Evolutionary conservation across 1,284 basidiomycete genomes (phyloP).

Genomic region (Porogramme epimiltina): DNA sequence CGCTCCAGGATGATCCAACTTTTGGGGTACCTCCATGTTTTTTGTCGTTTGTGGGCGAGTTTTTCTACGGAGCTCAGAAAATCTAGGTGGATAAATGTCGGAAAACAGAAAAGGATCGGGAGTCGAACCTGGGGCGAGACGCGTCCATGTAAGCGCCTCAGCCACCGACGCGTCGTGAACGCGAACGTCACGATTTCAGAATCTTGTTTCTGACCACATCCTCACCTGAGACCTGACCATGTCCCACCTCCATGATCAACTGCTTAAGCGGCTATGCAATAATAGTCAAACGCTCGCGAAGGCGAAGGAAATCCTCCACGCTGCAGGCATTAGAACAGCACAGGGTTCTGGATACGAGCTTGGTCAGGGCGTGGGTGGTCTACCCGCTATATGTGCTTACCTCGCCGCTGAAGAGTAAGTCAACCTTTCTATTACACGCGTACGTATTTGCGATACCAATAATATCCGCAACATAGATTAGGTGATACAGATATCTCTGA

Average conservation of each 20-base stretch:
- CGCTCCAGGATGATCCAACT: no score
- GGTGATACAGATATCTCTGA: slow-evolving; percentile 35
- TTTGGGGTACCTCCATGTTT: no score
- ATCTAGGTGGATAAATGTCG: no score
- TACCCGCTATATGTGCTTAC: slow-evolving; percentile 40
- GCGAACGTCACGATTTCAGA: no score
- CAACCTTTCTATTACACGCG: background rate
- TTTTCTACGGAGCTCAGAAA: no score
- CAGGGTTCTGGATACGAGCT: slow-evolving; percentile 38
- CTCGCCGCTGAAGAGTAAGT: slow-evolving; percentile 37
- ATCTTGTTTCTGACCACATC: no score
- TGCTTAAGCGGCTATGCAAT: slow-evolving; percentile 19
- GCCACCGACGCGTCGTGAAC: slow-evolving; percentile 14
- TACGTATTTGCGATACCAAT: background rate
- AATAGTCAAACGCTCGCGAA: slow-evolving; percentile 26
- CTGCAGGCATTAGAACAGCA: slow-evolving; percentile 32
- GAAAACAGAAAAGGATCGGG: no score
- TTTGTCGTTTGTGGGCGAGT: no score
- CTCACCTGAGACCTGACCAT: no score
- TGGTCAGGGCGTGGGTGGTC: slow-evolving; percentile 28
- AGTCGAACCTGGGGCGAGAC: no score
- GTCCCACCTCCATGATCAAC: slow-evolving; percentile 19
- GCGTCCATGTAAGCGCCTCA: no score
- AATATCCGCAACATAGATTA: slow-evolving; percentile 23
- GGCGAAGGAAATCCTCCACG: slow-evolving; percentile 28